Conservation (phyloP, 768 basidiomycete genomes). For the Lactarius sp. region DNA sequence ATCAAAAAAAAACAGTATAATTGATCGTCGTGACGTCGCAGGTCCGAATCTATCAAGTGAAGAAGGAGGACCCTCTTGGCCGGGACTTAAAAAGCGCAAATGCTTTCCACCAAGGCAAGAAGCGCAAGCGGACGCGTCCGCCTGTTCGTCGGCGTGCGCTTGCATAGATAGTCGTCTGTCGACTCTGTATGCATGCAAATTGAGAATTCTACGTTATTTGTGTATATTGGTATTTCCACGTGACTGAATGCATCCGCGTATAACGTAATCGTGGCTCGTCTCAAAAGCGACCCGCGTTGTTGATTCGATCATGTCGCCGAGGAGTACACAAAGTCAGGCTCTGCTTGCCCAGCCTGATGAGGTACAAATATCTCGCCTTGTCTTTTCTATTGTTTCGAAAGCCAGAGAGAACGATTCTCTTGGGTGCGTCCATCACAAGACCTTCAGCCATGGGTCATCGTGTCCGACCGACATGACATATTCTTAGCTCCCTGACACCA, state of each 20-base stretch:
- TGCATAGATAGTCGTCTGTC: constrained; percentile 26
- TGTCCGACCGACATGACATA: background rate
- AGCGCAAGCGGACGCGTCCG: constrained; percentile 78
- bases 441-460: background rate
- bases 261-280: constrained; percentile 6
- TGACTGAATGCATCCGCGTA: constrained; percentile 1
- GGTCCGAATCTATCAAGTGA: constrained; percentile 93
- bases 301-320: background rate
- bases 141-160: constrained; percentile 50
- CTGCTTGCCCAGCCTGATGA: background rate
- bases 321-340: background rate
- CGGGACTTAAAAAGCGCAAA: constrained; percentile 86
- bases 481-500: constrained; percentile 16
- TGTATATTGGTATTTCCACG: constrained; percentile 5
- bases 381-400: constrained; percentile 11
- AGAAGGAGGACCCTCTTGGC: constrained; percentile 88
- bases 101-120: constrained; percentile 82
- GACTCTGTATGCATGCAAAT: no score
- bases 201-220: background rate
- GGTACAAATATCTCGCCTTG: constrained; percentile 2
- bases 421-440: background rate
- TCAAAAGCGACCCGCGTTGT: background rate
- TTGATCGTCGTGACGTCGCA: constrained; percentile 27
- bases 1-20: background rate
- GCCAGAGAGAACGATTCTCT: constrained; percentile 7